These are phyloP conservation scores for Coemansia sp. DNA, from an alignment of 192 early-diverging fungal genomes.

Conservation along the genomic window DNA sequence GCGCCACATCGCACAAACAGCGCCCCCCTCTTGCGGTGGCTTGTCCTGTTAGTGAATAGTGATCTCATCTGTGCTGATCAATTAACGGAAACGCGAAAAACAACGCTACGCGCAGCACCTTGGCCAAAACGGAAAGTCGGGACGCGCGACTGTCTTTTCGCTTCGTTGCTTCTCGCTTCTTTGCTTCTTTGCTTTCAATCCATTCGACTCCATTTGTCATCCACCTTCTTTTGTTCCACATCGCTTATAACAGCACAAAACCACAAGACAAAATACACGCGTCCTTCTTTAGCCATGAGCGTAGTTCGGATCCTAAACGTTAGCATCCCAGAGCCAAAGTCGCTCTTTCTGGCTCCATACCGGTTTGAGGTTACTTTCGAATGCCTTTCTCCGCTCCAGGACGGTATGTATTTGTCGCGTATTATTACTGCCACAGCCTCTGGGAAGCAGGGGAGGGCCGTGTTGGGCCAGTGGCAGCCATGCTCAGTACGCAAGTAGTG, in stretches of 20 bases:
- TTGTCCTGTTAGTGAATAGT: too few relatives aligned
- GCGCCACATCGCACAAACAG: too few relatives aligned
- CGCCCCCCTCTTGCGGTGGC: too few relatives aligned
- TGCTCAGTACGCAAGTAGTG: too few relatives aligned
- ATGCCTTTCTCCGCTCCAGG: conserved; percentile 79
- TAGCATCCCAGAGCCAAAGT: conserved; percentile 83
- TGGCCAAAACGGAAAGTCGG: background rate
- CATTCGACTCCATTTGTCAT: background rate
- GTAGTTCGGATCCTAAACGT: conserved; percentile 80
- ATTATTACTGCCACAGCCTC: background rate
- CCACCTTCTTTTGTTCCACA: background rate
- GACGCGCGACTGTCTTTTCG: background rate
- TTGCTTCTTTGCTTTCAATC: background rate
- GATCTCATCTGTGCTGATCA: too few relatives aligned
- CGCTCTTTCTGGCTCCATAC: conserved; percentile 77
- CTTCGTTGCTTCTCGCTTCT: background rate
- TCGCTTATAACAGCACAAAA: background rate
- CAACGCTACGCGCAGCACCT: too few relatives aligned
- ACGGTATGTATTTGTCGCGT: conserved; percentile 60
- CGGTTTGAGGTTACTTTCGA: conserved; percentile 98
- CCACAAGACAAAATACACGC: background rate
- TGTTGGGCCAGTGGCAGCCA: background rate
- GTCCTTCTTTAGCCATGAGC: conserved; percentile 57
- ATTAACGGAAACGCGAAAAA: too few relatives aligned
- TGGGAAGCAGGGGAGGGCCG: too few relatives aligned